phyloP scores from a whole-genome alignment of 306 rosid species.

The Luffa acutangula region DNA sequence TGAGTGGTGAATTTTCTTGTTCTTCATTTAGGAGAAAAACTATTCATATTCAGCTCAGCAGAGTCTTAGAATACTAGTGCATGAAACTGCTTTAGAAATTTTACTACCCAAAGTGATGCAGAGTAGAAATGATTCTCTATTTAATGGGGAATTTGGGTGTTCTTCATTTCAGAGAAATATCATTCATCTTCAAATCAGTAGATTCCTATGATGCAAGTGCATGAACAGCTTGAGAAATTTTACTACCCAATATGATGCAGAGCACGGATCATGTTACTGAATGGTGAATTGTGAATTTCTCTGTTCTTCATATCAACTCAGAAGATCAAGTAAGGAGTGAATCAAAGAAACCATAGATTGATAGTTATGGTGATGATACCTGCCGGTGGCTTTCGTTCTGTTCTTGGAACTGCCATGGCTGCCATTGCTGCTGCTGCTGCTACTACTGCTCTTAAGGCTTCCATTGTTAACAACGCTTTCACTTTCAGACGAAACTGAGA shows the following conservation, averaged over 20 bases:
- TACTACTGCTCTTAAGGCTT: slow-evolving; percentile 51
- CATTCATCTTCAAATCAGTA: not conserved
- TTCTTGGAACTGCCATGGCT: slow-evolving; percentile 28
- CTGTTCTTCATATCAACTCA: not conserved
- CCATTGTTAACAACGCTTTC: slow-evolving; percentile 34
- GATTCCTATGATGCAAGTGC: not conserved
- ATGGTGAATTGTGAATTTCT: slow-evolving; percentile 1
- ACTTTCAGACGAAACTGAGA: slow-evolving; percentile 23
- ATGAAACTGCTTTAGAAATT: not conserved
- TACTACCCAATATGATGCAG: not conserved
- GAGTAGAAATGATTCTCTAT: not conserved
- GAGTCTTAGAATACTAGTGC: not conserved
- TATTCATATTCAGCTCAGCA: not conserved
- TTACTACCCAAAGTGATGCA: not conserved
- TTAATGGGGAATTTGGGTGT: not conserved
- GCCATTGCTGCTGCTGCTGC: slow-evolving; percentile 36
- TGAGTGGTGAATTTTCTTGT: not conserved
- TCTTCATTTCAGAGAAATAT: not conserved
- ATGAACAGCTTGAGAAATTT: not conserved
- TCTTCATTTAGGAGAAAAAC: not conserved
- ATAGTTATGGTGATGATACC: not conserved
- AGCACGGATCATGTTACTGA: too few species aligned
- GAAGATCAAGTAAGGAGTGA: not conserved
- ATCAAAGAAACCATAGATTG: not conserved
- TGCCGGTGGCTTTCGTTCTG: not conserved